These are phyloP conservation scores for Zopfochytrium polystomum DNA, from an alignment of 371 early-diverging fungal species.

Conservation along the genomic window DNA sequence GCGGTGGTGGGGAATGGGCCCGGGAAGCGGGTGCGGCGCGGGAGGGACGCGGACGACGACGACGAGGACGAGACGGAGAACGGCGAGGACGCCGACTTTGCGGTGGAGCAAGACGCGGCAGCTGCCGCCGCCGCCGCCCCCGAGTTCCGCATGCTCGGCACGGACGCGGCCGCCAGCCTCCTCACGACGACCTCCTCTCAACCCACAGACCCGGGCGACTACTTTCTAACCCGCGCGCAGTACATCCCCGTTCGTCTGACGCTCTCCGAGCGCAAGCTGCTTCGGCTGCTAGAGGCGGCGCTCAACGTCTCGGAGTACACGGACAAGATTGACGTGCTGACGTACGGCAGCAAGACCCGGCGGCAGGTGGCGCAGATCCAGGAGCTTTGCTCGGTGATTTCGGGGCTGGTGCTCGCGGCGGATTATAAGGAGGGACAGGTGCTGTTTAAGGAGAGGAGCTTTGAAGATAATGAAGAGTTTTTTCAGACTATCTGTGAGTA, in stretches of 20 bases:
- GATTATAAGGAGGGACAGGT: slow-evolving; percentile 72
- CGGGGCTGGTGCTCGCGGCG: slow-evolving; percentile 71
- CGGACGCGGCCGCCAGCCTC: slow-evolving; percentile 10
- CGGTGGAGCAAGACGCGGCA: not conserved
- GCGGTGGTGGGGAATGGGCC: not conserved
- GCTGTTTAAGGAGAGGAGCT: slow-evolving; percentile 77
- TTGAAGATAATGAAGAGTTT: slow-evolving; percentile 83
- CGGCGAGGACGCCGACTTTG: not conserved
- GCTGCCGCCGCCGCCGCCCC: too few relatives aligned
- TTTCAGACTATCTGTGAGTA: slow-evolving; percentile 69
- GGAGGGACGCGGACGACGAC: slow-evolving; percentile 12
- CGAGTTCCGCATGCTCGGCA: slow-evolving; percentile 10
- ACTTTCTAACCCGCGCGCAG: slow-evolving; percentile 80
- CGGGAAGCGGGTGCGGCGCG: not conserved
- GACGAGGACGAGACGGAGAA: slow-evolving; percentile 5
- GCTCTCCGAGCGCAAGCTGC: slow-evolving; percentile 78
- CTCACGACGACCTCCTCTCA: too few relatives aligned
- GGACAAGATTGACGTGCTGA: slow-evolving; percentile 88
- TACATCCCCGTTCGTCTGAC: slow-evolving; percentile 90
- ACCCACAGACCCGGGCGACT: slow-evolving; percentile 48
- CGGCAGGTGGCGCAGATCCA: slow-evolving; percentile 92
- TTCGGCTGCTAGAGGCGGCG: slow-evolving; percentile 90
- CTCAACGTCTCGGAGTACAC: slow-evolving; percentile 85
- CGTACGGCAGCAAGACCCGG: slow-evolving; percentile 73
- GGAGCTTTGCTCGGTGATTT: slow-evolving; percentile 89